Base-by-base conservation (phyloP, 2,329 filamentous ascomycete genomes). In the Meredithiella fracta region DNA sequence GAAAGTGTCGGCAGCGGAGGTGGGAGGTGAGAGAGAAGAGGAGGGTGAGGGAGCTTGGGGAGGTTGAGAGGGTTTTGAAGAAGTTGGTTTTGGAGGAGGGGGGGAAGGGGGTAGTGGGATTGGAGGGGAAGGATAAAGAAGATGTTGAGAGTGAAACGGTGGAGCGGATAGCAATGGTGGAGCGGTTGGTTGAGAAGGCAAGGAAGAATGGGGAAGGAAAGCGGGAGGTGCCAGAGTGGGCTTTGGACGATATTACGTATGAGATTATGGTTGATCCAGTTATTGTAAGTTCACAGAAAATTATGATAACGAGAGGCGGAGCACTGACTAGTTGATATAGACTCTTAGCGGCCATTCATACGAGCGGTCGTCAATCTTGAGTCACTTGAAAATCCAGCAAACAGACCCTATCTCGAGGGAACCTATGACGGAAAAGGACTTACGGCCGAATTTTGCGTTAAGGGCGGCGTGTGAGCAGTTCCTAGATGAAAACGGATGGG, bases 301-400 rank as follows among this genome's bases (percentile, higher is more conserved):
- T n/a, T n/a, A n/a, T n/a, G n/a, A n/a, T n/a, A n/a, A n/a, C n/a
- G n/a, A n/a, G n/a, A n/a, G n/a, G n/a, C n/a, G n/a, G n/a, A n/a
- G n/a, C n/a, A n/a, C n/a, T n/a, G n/a, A n/a, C n/a, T n/a, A n/a
- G n/a, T n/a, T n/a, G n/a, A n/a, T 25, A 2, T 23, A 73, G 82
- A 91, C 86, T 1, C 89, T 85, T 64, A 90, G 85, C 1, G 92
- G 92, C 11, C 86, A 90, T 61, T 92, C 85, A 1, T 98, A 95
- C 66, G 92, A 97, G 67, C 79, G 91, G 44, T 76, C 86, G 0
- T 86, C 86, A 15, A 84, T 98, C 59, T 74, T 89, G 64, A 88
- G 94, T 67, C 89, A 96, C 65, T 73, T 98, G 25, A 83, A 85
- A 63, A 75, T 85, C 22, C 79, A 79, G 34, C 75, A 75, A 0